These are phyloP conservation scores for Piloderma croceum DNA, from an alignment of 768 basidiomycete genomes.

Conservation along the genomic window DNA sequence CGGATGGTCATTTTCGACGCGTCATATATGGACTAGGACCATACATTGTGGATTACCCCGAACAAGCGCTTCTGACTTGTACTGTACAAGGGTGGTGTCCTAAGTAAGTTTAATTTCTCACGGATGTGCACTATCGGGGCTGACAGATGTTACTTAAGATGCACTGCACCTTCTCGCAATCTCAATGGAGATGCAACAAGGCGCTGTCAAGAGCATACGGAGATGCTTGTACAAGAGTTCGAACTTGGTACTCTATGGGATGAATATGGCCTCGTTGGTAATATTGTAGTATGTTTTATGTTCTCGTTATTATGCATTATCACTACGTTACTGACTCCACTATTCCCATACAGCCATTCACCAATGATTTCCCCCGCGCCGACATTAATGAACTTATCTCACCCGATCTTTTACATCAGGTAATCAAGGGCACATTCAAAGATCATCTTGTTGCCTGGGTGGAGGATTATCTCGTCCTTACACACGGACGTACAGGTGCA, in stretches of 20 bases:
- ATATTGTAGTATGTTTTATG: conserved; percentile 27
- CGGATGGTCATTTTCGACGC: conserved; percentile 25
- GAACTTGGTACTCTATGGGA: conserved; percentile 22
- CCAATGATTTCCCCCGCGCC: conserved; percentile 26
- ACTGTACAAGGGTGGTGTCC: conserved; percentile 34
- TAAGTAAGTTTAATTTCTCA: conserved; percentile 15
- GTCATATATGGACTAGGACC: conserved; percentile 29
- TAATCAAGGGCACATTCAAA: conserved; percentile 34
- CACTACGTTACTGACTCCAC: not conserved
- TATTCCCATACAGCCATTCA: conserved; percentile 27
- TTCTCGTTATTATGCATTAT: conserved; percentile 1
- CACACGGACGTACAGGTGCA: conserved; percentile 12
- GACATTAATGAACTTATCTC: conserved; percentile 30
- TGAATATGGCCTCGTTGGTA: conserved; percentile 26
- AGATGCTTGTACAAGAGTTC: conserved; percentile 16
- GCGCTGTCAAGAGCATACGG: conserved; percentile 16
- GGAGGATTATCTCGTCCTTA: conserved; percentile 17
- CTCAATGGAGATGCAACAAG: conserved; percentile 19
- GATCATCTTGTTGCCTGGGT: conserved; percentile 35
- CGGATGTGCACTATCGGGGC: not conserved
- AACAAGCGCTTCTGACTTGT: conserved; percentile 28
- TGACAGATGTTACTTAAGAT: no score
- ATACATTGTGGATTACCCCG: conserved; percentile 37
- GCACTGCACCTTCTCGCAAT: conserved; percentile 17
- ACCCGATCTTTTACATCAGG: conserved; percentile 30